Conservation (phyloP, 106 monocot species). For the Phalaenopsis equestris region DNA sequence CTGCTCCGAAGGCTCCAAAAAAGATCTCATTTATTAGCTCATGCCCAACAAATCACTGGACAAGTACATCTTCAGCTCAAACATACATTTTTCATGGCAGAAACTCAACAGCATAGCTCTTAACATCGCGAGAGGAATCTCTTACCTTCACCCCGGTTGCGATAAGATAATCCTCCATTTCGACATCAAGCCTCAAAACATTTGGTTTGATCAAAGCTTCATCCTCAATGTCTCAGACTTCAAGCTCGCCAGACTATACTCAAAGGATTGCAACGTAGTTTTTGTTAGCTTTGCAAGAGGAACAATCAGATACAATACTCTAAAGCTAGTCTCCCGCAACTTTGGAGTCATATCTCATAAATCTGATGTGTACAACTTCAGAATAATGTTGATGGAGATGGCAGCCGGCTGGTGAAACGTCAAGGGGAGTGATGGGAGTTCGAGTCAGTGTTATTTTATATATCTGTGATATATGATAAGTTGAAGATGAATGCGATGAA, state of each 20-base stretch:
- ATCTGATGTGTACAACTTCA: slow-evolving; percentile 16
- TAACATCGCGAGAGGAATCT: too few species aligned
- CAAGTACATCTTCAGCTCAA: too few species aligned
- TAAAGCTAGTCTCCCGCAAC: slow-evolving; percentile 12
- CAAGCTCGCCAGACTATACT: slow-evolving; percentile 19
- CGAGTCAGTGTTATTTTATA: too few species aligned
- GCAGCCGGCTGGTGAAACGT: neutral
- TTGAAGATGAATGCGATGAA: too few species aligned
- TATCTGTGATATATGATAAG: too few species aligned
- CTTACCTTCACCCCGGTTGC: too few species aligned
- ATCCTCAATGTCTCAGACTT: slow-evolving; percentile 19
- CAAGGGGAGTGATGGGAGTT: too few species aligned
- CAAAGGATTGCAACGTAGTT: slow-evolving; percentile 6
- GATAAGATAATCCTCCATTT: neutral
- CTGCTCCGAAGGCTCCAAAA: slow-evolving; percentile 38
- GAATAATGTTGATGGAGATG: slow-evolving; percentile 18
- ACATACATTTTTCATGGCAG: too few species aligned
- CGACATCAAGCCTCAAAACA: slow-evolving; percentile 28
- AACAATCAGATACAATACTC: slow-evolving; percentile 19
- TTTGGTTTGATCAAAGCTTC: slow-evolving; percentile 11
- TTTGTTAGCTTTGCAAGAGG: slow-evolving; percentile 14
- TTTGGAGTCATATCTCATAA: slow-evolving; percentile 18
- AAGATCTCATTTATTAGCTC: slow-evolving; percentile 13
- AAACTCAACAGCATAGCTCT: too few species aligned
- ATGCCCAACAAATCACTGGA: slow-evolving; percentile 20